A percentile compares a stretch with the other conserved stretches of the same genome.
These are phyloP conservation scores for Cucurbita argyrosperma DNA, from an alignment of 306 rosid genomes.

Conservation along the genomic window DNA sequence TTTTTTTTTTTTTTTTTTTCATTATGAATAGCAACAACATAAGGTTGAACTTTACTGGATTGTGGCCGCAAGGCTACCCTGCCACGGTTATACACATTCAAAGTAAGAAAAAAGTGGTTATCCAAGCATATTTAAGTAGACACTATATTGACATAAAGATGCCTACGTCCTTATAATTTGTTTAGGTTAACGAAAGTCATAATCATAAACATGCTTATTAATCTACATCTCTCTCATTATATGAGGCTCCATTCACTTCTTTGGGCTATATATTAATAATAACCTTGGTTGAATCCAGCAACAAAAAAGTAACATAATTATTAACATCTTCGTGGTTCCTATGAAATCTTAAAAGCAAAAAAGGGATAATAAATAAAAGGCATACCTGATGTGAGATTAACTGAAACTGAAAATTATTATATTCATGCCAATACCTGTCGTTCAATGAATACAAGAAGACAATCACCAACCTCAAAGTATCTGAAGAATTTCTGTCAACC, in stretches of 20 bases:
- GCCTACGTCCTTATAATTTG: background rate
- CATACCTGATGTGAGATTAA: constrained; percentile 81
- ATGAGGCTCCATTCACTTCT: background rate
- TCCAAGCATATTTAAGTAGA: background rate
- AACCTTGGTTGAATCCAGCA: background rate
- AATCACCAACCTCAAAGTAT: constrained; percentile 7
- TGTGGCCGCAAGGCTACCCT: background rate
- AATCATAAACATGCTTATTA: too few species aligned
- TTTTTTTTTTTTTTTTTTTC: background rate
- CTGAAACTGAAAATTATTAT: constrained; percentile 90
- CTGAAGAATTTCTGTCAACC: constrained; percentile 8
- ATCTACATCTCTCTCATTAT: background rate
- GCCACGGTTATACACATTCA: background rate
- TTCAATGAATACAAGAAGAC: constrained; percentile 13
- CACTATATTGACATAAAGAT: background rate
- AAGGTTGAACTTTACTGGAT: background rate
- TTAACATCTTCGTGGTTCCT: background rate
- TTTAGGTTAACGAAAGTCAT: background rate
- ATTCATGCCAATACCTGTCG: constrained; percentile 93
- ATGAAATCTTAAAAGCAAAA: background rate
- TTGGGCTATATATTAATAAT: background rate
- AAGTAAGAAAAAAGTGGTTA: background rate
- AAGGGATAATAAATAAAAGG: background rate
- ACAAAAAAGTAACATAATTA: background rate
- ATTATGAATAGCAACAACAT: background rate